phyloP scores from a whole-genome alignment of 306 rosid species.

The Crataegus laevigata region DNA sequence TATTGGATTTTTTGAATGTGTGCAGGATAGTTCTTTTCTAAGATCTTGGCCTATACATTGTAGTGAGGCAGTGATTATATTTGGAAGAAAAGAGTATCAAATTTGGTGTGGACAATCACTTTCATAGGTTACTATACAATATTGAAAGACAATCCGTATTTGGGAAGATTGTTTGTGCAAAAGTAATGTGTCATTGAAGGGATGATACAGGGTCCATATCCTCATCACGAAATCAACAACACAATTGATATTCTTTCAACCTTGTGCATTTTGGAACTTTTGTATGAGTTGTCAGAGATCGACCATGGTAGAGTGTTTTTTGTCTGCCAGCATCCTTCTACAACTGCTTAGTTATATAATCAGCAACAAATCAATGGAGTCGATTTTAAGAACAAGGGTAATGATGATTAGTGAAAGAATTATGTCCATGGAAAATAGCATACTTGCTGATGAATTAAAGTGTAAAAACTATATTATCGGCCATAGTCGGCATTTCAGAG shows the following conservation, averaged over 20 bases:
- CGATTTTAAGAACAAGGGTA: conserved; percentile 71
- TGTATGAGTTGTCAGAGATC: conserved; percentile 78
- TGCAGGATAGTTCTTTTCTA: no score
- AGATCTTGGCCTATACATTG: no score
- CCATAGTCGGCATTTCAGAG: conserved; percentile 62
- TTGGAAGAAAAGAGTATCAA: no score
- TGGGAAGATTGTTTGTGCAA: no score
- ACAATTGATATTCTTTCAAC: conserved; percentile 70
- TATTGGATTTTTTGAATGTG: no score
- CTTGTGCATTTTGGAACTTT: conserved; percentile 77
- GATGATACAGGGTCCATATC: no score
- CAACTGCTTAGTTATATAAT: conserved; percentile 68
- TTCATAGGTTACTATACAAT: no score
- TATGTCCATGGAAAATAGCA: conserved; percentile 49
- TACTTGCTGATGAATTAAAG: conserved; percentile 50
- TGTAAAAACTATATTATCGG: conserved; percentile 40
- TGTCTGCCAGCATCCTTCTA: conserved; percentile 62
- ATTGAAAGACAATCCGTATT: no score
- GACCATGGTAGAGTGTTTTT: conserved; percentile 68
- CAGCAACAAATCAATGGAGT: conserved; percentile 50
- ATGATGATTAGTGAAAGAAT: conserved; percentile 82
- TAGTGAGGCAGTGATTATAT: no score
- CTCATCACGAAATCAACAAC: neutral
- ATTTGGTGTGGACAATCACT: no score
- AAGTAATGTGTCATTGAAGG: no score